Percentiles rank a stretch among this genome's conserved stretches.
Conservation (phyloP, 495 filamentous ascomycete species). For the Poronia punctata region DNA sequence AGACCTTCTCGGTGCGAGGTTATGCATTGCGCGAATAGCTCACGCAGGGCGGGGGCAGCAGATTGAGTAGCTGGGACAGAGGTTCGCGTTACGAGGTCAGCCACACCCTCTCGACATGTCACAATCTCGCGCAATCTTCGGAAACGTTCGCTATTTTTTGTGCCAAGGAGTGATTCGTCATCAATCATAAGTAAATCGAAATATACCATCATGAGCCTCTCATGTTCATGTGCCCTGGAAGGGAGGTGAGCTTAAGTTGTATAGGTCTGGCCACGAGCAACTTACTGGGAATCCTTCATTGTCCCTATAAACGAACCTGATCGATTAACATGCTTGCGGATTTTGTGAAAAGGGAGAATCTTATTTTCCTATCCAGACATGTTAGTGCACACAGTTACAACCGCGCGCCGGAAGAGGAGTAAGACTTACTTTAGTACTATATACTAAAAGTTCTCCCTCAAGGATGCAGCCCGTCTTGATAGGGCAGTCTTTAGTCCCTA, state of each 20-base stretch:
- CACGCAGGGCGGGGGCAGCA: conserved; percentile 43
- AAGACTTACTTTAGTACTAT: conserved; percentile 53
- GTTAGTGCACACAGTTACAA: conserved; percentile 10
- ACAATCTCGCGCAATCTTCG: conserved; percentile 52
- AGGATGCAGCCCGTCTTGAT: conserved; percentile 62
- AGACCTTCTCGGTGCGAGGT: conserved; percentile 63
- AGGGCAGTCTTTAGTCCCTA: conserved; percentile 49
- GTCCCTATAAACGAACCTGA: conserved; percentile 66
- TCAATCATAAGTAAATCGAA: conserved; percentile 73
- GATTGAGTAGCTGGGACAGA: conserved; percentile 54
- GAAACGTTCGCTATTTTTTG: conserved; percentile 55
- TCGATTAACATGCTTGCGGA: conserved; percentile 70
- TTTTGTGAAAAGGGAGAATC: conserved; percentile 68
- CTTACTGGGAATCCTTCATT: conserved; percentile 62
- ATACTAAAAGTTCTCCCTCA: conserved; percentile 77
- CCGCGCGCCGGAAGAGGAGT: too few species aligned
- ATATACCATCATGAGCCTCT: conserved; percentile 79
- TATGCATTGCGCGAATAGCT: conserved; percentile 60
- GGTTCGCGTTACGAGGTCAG: conserved; percentile 54
- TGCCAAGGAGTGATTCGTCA: conserved; percentile 54
- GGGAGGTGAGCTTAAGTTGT: conserved; percentile 11
- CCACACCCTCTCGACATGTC: conserved; percentile 47
- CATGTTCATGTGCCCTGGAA: conserved; percentile 54
- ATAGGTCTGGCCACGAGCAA: conserved; percentile 1
- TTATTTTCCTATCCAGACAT: conserved; percentile 30